Evolutionary conservation across 2,329 filamentous ascomycete species (phyloP).

Genomic region (Tolypocladium ophioglossoides): DNA sequence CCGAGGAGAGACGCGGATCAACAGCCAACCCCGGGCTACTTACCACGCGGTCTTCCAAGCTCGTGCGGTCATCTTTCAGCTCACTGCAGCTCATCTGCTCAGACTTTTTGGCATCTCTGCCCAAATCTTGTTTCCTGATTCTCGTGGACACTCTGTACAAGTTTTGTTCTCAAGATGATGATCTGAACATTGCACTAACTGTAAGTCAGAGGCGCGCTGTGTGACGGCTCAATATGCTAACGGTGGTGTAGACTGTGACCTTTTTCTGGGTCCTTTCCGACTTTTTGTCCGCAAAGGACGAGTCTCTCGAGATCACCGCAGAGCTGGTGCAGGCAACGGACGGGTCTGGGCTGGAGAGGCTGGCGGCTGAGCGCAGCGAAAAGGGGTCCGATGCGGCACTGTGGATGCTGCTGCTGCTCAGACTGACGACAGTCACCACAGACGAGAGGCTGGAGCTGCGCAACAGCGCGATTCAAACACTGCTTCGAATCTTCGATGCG

Average conservation of each 20-base stretch:
- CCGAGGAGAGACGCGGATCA: conserved; percentile 21
- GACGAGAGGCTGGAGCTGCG: conserved; percentile 66
- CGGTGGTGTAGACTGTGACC: conserved; percentile 61
- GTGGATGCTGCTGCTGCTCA: conserved; percentile 67
- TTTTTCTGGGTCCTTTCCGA: conserved; percentile 96
- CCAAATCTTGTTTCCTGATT: conserved; percentile 59
- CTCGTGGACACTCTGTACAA: conserved; percentile 81
- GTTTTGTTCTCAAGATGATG: conserved; percentile 82
- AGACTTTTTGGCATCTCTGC: conserved; percentile 73
- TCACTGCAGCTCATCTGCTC: conserved; percentile 90
- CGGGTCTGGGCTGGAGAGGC: conserved; percentile 38
- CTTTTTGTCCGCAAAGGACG: conserved; percentile 57
- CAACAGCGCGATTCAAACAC: conserved; percentile 82
- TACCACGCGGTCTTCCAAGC: conserved; percentile 53
- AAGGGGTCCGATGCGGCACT: conserved; percentile 58
- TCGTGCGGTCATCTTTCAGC: conserved; percentile 79
- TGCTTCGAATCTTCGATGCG: conserved; percentile 84
- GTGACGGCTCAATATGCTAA: not conserved
- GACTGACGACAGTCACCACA: conserved; percentile 60
- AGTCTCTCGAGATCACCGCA: conserved; percentile 46
- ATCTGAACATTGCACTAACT: conserved; percentile 90
- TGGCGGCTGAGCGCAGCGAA: conserved; percentile 48
- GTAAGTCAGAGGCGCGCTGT: conserved; percentile 34
- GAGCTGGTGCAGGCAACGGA: conserved; percentile 43
- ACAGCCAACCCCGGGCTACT: conserved; percentile 23